phyloP scores from a whole-genome alignment of 257 asterid genomes.

The Pogostemon cablin region DNA sequence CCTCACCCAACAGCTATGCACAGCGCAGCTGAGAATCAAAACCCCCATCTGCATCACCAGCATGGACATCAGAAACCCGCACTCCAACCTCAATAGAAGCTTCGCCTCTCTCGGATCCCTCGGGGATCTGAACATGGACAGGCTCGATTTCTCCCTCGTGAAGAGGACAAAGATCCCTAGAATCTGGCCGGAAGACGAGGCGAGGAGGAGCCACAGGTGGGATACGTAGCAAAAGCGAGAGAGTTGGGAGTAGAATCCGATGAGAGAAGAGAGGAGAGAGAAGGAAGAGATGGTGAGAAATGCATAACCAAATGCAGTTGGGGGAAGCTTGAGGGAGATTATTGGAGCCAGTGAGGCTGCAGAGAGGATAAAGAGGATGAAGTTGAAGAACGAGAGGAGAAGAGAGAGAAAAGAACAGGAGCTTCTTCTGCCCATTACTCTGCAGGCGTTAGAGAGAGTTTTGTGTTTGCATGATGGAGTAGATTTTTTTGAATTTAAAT shows the following conservation, averaged over 20 bases:
- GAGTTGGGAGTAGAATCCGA: constrained; percentile 73
- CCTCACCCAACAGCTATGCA: constrained; percentile 60
- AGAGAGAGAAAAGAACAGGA: constrained; percentile 63
- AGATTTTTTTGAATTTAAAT: constrained; percentile 27
- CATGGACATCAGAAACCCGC: constrained; percentile 80
- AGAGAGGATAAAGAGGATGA: constrained; percentile 73
- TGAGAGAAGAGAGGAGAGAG: constrained; percentile 58
- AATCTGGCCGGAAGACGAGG: constrained; percentile 58
- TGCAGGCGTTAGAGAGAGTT: not conserved
- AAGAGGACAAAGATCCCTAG: constrained; percentile 62
- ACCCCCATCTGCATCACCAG: constrained; percentile 68
- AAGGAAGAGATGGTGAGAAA: constrained; percentile 57
- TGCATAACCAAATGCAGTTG: constrained; percentile 71
- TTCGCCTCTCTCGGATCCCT: constrained; percentile 73
- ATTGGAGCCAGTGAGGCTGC: constrained; percentile 74
- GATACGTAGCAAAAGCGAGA: constrained; percentile 62
- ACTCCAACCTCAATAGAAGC: constrained; percentile 71
- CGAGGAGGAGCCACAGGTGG: constrained; percentile 62
- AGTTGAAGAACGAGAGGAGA: constrained; percentile 61
- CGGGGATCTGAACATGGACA: constrained; percentile 49
- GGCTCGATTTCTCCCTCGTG: constrained; percentile 59
- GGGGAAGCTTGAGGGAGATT: constrained; percentile 62
- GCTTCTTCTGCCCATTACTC: constrained; percentile 45
- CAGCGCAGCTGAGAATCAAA: constrained; percentile 52
- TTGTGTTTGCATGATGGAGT: not conserved